Evolutionary conservation across 768 basidiomycete species (phyloP).

Genomic region (Strobilomyces dryophilus): DNA sequence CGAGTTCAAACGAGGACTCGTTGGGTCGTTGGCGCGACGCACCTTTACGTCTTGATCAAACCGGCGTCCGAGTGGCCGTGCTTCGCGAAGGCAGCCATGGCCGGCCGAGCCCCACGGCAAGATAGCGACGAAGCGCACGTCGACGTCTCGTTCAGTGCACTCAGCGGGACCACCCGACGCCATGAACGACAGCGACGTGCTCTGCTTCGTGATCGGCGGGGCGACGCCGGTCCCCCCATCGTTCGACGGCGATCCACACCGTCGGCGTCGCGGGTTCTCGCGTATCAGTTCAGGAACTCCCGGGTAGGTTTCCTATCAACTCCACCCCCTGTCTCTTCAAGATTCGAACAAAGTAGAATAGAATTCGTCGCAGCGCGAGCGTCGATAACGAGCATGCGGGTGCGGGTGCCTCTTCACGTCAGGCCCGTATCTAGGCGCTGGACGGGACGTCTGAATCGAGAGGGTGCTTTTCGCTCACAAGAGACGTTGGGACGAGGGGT

Average conservation of each 20-base stretch:
- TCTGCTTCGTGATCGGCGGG: background rate
- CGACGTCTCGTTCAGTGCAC: background rate
- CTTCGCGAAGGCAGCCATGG: background rate
- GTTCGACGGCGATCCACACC: too few species aligned
- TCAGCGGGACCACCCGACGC: background rate
- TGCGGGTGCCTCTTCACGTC: too few species aligned
- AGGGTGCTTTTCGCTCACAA: too few species aligned
- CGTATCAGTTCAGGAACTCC: background rate
- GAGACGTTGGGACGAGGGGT: too few species aligned
- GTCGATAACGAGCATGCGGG: too few species aligned
- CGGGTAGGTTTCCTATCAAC: too few species aligned
- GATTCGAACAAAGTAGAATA: too few species aligned
- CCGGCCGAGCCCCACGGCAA: constrained; percentile 2
- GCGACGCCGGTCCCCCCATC: background rate
- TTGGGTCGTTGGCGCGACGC: background rate
- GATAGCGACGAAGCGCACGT: background rate
- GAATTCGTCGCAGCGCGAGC: too few species aligned
- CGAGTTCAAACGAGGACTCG: constrained; percentile 12
- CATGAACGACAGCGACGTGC: background rate
- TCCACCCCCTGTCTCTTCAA: background rate
- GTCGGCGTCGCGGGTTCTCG: background rate
- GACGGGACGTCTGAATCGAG: too few species aligned
- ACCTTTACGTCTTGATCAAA: background rate
- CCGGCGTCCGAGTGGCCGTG: too few species aligned
- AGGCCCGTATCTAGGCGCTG: too few species aligned